phyloP scores from a whole-genome alignment of 2,329 filamentous ascomycete genomes.

The Dactylonectria macrodidyma region DNA sequence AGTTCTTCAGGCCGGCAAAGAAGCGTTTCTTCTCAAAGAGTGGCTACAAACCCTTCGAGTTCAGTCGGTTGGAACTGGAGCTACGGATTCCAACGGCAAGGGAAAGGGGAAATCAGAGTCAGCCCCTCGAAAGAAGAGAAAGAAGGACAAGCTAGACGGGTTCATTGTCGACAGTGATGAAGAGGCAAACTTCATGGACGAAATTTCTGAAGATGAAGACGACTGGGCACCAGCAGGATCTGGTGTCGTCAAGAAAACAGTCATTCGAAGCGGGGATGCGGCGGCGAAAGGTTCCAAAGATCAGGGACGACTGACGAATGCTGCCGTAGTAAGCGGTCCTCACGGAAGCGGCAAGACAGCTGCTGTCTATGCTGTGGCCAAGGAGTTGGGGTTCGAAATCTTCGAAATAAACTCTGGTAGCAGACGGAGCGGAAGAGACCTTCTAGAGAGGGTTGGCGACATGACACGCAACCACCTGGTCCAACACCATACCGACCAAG shows the following conservation, averaged over 20 bases:
- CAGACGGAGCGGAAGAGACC: constrained; percentile 88
- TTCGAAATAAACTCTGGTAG: constrained; percentile 94
- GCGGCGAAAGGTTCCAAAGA: constrained; percentile 58
- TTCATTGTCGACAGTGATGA: constrained; percentile 88
- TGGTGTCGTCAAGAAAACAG: constrained; percentile 64
- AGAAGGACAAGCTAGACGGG: constrained; percentile 81
- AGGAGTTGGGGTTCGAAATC: constrained; percentile 91
- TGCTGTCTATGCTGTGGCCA: constrained; percentile 90
- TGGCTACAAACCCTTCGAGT: constrained; percentile 87
- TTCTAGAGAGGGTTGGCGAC: constrained; percentile 92
- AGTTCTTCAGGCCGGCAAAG: constrained; percentile 81
- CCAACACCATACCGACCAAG: constrained; percentile 57
- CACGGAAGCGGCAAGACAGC: constrained; percentile 95
- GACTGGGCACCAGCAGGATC: constrained; percentile 58
- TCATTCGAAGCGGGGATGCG: constrained; percentile 63
- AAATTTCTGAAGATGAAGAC: constrained; percentile 74
- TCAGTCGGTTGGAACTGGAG: constrained; percentile 79
- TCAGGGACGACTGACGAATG: constrained; percentile 73
- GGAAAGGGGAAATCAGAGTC: constrained; percentile 48
- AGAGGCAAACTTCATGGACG: constrained; percentile 78
- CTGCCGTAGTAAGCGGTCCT: constrained; percentile 90
- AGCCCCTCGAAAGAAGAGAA: constrained; percentile 72
- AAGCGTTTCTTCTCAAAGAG: constrained; percentile 79
- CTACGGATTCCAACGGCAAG: constrained; percentile 51
- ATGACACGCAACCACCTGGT: constrained; percentile 98